Conservation (phyloP, 1,284 basidiomycete species). For the Thecaphora frezii region DNA sequence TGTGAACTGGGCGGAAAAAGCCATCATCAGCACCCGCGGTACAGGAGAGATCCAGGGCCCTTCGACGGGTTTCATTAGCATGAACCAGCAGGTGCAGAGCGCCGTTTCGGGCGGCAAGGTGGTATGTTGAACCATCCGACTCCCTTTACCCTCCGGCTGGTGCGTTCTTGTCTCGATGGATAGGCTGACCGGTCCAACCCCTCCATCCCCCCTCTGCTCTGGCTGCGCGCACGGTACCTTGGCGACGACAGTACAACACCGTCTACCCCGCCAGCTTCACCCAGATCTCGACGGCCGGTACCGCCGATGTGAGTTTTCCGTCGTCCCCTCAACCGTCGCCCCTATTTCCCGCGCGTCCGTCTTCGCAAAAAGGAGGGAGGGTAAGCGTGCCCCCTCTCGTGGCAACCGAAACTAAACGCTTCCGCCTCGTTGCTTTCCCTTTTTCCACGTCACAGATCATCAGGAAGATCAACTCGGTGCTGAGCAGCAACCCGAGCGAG, state of each 20-base stretch:
- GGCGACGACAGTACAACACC: conserved; percentile 39
- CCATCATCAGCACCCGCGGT: conserved; percentile 55
- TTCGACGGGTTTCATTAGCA: conserved; percentile 32
- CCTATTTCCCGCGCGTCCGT: not conserved
- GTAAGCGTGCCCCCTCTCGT: too few relatives aligned
- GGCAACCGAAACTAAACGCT: not conserved
- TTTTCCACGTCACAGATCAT: conserved; percentile 8
- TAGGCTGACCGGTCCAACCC: too few relatives aligned
- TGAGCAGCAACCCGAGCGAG: conserved; percentile 12
- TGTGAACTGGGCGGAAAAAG: too few relatives aligned
- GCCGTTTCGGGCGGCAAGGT: conserved; percentile 22
- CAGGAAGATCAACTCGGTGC: conserved; percentile 13
- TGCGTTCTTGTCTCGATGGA: too few relatives aligned
- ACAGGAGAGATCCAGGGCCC: conserved; percentile 54
- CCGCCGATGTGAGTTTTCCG: conserved; percentile 16
- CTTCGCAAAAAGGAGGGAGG: too few relatives aligned
- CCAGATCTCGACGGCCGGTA: conserved; percentile 45
- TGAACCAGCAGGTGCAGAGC: conserved; percentile 30
- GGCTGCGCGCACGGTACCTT: too few relatives aligned
- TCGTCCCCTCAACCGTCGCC: not conserved
- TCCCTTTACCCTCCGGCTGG: too few relatives aligned
- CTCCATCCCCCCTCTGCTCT: too few relatives aligned
- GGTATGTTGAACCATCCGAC: not conserved
- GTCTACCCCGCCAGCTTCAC: conserved; percentile 48
- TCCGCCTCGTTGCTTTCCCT: not conserved